Base-by-base conservation (phyloP, 2,329 filamentous ascomycete genomes). In the Hypoxylon sp. region DNA sequence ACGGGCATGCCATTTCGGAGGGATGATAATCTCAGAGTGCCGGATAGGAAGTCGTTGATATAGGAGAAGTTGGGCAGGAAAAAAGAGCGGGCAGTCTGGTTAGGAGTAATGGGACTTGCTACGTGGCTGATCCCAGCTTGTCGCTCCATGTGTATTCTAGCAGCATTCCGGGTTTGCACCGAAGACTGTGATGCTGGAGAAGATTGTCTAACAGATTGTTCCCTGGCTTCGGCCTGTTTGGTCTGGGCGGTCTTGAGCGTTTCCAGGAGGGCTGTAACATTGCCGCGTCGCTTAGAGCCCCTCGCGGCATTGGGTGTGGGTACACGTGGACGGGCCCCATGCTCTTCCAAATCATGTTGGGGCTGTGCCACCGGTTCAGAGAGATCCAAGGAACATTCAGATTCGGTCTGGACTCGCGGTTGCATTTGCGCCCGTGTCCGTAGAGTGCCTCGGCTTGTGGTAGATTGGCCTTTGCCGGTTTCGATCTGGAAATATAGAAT, bases 21-120 rank as follows among this genome's bases (percentile, higher is more conserved):
- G 5, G 84, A 81, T 46, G 84, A 85, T 68, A 87, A 85, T 64
- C 81, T 82, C 47, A 88, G 81, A 17, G 83, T 85, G 5, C 86
- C 86, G 1, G 86, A 86, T 5, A 88, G 83, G 68, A 88, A 87
- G 73, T 88, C 86, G 44, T 85, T 84, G n/a, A 88, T 81, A 65
- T 88, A 83, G 2, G 83, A 83, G 17, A 88, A 82, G 54, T 85
- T 83, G 2, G 86, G 86, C 74, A 88, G 78, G 74, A 86, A 84
- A 73, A 88, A 87, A 2, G 86, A 87, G 9, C 83, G 83, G 10
- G 75, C 81, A 22, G 85, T 85, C 22, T 82, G 81, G 68, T 81
- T 78, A 17, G 64, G 52, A 76, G 68, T 82, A 76, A 48, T 79
- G 73, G 39, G 73, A 70, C 63, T 71, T 35, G 65, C 66, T 29